Percentiles rank a stretch among this genome's conserved stretches.
Conservation (phyloP, 2,329 filamentous ascomycete genomes). For the Aspergillus puulaauensis region DNA sequence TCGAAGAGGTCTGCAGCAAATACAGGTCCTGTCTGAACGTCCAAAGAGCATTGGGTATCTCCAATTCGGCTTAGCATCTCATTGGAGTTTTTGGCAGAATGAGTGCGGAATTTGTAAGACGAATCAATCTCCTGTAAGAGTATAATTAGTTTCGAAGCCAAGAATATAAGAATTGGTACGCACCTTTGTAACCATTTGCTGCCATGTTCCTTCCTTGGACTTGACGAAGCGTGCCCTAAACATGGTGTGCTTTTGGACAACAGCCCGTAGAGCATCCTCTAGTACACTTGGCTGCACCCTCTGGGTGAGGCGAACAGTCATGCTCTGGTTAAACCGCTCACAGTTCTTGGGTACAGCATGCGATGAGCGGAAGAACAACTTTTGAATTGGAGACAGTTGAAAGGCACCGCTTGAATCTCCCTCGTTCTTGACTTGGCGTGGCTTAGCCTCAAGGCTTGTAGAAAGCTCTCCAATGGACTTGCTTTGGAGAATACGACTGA, state of each 20-base stretch:
- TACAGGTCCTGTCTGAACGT: constrained; percentile 30
- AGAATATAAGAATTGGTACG: background rate
- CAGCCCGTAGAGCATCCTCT: constrained; percentile 27
- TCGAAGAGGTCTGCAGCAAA: constrained; percentile 23
- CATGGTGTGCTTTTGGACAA: constrained; percentile 36
- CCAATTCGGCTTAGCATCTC: constrained; percentile 28
- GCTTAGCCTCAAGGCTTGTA: constrained; percentile 20
- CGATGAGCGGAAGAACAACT: constrained; percentile 30
- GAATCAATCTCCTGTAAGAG: constrained; percentile 27
- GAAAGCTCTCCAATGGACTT: constrained; percentile 33
- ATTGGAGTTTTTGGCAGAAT: constrained; percentile 22
- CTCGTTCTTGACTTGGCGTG: constrained; percentile 16
- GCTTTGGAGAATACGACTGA: constrained; percentile 37
- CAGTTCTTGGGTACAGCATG: constrained; percentile 18
- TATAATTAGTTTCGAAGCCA: constrained; percentile 10
- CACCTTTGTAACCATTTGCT: constrained; percentile 28
- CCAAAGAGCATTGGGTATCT: constrained; percentile 32
- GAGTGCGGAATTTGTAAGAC: constrained; percentile 33
- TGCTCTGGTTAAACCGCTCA: constrained; percentile 36
- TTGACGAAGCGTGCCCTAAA: constrained; percentile 32
- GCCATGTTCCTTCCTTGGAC: constrained; percentile 22
- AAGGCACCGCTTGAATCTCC: constrained; percentile 31
- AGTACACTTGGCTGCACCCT: constrained; percentile 23
- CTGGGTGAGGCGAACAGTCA: constrained; percentile 32
- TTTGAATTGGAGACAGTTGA: constrained; percentile 35